Conservation (phyloP, 1,284 basidiomycete species). For the Cryptococcus sp. region DNA sequence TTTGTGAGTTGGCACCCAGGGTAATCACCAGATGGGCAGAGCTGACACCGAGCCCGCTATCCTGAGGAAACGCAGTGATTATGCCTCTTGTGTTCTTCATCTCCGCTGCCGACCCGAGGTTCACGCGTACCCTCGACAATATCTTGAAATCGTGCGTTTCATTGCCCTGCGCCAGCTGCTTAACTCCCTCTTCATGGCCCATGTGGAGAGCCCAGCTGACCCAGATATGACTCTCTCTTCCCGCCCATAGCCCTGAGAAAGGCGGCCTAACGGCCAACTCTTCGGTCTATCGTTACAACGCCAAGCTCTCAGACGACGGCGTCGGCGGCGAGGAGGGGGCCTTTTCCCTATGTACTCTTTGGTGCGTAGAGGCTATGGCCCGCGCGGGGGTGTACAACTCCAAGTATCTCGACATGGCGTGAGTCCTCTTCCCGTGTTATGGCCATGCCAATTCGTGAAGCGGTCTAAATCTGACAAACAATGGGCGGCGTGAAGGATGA, state of each 20-base stretch:
- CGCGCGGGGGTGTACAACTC: constrained; percentile 73
- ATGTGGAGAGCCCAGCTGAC: too few relatives aligned
- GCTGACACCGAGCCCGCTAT: background rate
- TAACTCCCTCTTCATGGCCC: too few relatives aligned
- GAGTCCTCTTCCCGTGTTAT: constrained; percentile 3
- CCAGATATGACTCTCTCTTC: background rate
- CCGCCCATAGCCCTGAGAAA: constrained; percentile 60
- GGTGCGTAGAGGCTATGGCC: constrained; percentile 83
- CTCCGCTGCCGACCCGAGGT: constrained; percentile 75
- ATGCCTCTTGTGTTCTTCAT: constrained; percentile 64
- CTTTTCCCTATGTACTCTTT: constrained; percentile 47
- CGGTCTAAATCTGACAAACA: background rate
- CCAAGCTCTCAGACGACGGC: constrained; percentile 75
- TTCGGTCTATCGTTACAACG: constrained; percentile 61
- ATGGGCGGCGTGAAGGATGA: constrained; percentile 41
- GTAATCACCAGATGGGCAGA: too few relatives aligned
- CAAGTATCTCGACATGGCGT: constrained; percentile 64
- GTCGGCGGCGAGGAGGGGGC: constrained; percentile 88
- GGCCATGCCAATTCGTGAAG: background rate
- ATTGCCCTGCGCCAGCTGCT: background rate
- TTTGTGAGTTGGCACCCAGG: constrained; percentile 40
- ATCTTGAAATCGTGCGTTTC: constrained; percentile 62
- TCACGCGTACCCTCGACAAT: constrained; percentile 72
- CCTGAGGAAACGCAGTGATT: constrained; percentile 19
- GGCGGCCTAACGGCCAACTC: constrained; percentile 80